Percentiles rank a stretch among this genome's conserved stretches.
These are phyloP conservation scores for Globisporangium canariense DNA, from an alignment of 352 stramenopile species.

Conservation along the genomic window DNA sequence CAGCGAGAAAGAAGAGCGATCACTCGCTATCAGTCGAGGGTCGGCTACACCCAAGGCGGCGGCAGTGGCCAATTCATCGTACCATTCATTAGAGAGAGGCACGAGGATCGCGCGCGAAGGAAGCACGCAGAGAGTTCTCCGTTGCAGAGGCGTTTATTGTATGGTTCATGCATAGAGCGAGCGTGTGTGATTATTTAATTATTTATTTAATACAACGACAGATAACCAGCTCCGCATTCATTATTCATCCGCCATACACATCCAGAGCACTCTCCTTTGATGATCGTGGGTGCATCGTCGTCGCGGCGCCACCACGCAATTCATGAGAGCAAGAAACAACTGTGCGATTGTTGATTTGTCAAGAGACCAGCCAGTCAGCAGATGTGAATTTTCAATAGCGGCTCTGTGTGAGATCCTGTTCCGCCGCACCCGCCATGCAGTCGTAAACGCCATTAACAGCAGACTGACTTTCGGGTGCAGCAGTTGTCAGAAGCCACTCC, in stretches of 20 bases:
- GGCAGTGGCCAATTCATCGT: neutral
- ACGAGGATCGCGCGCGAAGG: neutral
- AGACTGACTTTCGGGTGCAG: neutral
- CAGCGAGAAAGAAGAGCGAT: neutral
- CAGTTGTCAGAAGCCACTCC: neutral
- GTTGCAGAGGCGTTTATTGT: neutral
- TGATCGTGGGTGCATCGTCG: neutral
- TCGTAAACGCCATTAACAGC: neutral
- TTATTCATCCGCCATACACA: neutral
- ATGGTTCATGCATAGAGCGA: neutral
- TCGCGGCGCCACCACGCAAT: neutral
- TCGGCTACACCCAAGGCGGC: too few relatives aligned
- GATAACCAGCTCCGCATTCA: neutral
- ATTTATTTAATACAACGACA: conserved; percentile 8
- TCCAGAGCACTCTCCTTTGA: neutral
- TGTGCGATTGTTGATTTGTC: conserved; percentile 6
- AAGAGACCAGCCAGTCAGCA: neutral
- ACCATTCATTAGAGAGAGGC: conserved; percentile 1
- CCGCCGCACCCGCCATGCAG: neutral
- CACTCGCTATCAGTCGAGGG: neutral
- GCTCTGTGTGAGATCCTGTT: neutral
- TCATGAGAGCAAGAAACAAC: neutral
- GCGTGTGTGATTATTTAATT: conserved; percentile 8
- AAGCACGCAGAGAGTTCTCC: neutral
- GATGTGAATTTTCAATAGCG: neutral